Percentiles rank a stretch among this genome's conserved stretches.
Conservation (phyloP, 805 yeast genomes). For the Myxozyma geophila region DNA sequence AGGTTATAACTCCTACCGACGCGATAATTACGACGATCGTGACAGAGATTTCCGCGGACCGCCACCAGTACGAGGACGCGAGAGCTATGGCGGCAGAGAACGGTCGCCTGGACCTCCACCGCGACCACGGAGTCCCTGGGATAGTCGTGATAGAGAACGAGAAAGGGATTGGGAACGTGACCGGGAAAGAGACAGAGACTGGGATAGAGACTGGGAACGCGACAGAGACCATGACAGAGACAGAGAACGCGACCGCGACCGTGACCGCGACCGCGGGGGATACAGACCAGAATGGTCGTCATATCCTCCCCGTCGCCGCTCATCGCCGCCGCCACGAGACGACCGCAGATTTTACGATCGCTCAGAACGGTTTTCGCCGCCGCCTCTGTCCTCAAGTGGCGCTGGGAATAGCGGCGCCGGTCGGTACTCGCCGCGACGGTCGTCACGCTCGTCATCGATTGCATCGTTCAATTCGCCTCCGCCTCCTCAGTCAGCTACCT, state of each 20-base stretch:
- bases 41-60: constrained; percentile 8
- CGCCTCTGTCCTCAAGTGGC: not conserved
- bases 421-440: constrained; percentile 13
- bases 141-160: constrained; percentile 16
- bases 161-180: constrained; percentile 11
- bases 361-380: not conserved
- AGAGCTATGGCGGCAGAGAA: constrained; percentile 11
- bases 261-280: constrained; percentile 14
- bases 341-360: constrained; percentile 11
- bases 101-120: constrained; percentile 16
- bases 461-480: constrained; percentile 19
- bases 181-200: constrained; percentile 16
- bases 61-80: constrained; percentile 4
- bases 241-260: constrained; percentile 10
- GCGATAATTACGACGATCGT: constrained; percentile 12
- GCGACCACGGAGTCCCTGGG: constrained; percentile 26
- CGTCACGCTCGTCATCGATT: constrained; percentile 25
- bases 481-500: constrained; percentile 4
- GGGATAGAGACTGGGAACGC: constrained; percentile 21
- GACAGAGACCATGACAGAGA: constrained; percentile 18
- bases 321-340: constrained; percentile 9
- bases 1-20: not conserved
- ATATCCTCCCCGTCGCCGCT: constrained; percentile 5
- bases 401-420: not conserved
- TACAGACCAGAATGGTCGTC: constrained; percentile 6